Base-by-base conservation (phyloP, 1,139 yeast species). In the Arxiozyma bovina region DNA sequence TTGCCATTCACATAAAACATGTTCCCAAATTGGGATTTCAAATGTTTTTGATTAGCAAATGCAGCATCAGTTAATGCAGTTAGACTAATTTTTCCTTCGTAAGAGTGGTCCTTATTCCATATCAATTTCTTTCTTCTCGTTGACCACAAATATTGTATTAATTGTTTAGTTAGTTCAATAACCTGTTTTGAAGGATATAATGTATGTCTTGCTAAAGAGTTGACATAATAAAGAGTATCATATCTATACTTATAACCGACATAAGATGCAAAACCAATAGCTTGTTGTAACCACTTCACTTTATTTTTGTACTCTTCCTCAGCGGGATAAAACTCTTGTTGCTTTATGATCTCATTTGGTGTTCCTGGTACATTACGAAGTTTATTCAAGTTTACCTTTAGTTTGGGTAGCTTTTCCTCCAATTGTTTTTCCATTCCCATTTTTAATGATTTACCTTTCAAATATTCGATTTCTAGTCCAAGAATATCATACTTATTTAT, bases 381-480 rank as follows among this genome's bases (percentile, higher is more conserved):
- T 30, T 30, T 41, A 11, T 47, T 38, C 5, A 55, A n/a, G 11
- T 41, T 40, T 1, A 50, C 45, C 15, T 42, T 53, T 21, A 55
- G 34, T 17, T 41, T 44, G 12, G 44, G 43, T 22, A 55, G 20
- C 21, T 49, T 54, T 12, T 42, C 21, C 7, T 12, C 47, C 9
- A 52, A 45, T 4, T 51, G 44, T 17, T 48, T 55, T 27, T 50
- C 53, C 57, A 55, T 55, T 4, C 55, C 57, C 11, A 50, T 25
- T 20, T 40, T 23, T 42, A 55, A 40, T 4, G 30, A 12, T 34
- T 45, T 30, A 9, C 52, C 53, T 11, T 15, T 8, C 9, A 27
- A 23, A 22, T 53, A 50, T 47, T 55, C 55, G 3, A 55, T 42
- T 30, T 55, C 55, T 27, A 55, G 27, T 18, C 55, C 57, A 50